Evolutionary conservation across 768 basidiomycete genomes (phyloP), one percentile per base, ranked within the genome.

Genomic region (Pseudohyphozyma bogoriensis): DNA sequence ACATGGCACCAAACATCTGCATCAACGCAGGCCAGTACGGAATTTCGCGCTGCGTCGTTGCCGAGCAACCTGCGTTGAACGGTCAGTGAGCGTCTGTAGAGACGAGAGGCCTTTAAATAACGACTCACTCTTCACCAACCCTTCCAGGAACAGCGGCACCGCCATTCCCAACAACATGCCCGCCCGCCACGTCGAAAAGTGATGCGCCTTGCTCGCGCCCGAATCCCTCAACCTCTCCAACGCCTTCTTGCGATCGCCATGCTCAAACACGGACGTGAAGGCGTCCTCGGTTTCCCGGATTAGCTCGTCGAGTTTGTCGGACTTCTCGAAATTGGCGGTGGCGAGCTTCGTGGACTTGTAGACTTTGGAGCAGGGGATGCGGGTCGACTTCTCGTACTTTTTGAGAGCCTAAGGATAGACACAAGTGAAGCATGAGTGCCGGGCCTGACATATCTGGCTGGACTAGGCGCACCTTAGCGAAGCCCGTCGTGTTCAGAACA

Each of bases 401-500:
- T 69, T 69, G 32, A 62, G 52, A 0, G 53, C 60, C 60, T 66
- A 28, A 1, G 24, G 29, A 12, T n/a, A 26, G 39, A 29, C 18
- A 29, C 15, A n/a, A 15, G 7, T 11, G 42, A 39, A 45, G 39
- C 15, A 31, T 58, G 82, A 83, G 86, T 45, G 35, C 29, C n/a
- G 35, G 20, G 86, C 86, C 71, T 89, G 45, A 11, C 35, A 36
- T 3, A n/a, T 32, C 33, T 3, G n/a, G 5, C 3, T 20, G 33
- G 20, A 46, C 24, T 33, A 13, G 39, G 7, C 64, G 51, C 3
- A 62, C 63, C 63, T 69, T 70, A 4, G 66, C 60, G 44, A 71
- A 69, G 2, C 93, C 95, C 1, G 88, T 87, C 13, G 90, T 73
- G 72, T 99, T 97, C 42, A 96, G 74, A 47, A 86, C 82, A 85